Base-by-base conservation (phyloP, 306 rosid species). In the Hippophae tibetana region DNA sequence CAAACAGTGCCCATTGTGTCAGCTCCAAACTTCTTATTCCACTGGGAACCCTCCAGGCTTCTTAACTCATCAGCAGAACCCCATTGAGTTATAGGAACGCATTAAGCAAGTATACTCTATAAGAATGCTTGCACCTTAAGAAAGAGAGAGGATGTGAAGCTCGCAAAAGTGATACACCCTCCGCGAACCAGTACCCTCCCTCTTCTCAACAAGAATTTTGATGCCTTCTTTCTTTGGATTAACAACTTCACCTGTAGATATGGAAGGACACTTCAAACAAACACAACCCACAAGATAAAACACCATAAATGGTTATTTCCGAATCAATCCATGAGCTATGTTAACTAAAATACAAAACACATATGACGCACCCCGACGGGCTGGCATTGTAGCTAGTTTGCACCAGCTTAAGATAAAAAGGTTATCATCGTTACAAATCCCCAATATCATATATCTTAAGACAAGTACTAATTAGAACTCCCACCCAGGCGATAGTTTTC, bases 1-100 rank as follows among this genome's bases (percentile, higher is more conserved):
- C 95, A 92, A 64, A 87, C 96, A 54, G 98, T 73, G 67, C 98
- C 98, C 98, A 92, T 92, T 60, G 54, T 76, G 83, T 82, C 77
- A 66, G 82, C 76, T 64, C 71, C 65, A 66, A 64, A 60, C 63
- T 70, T 73, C 7, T 12, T 49, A 14, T 73, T 42, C 67, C 72
- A 73, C 75, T 58, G 11, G 44, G 75, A 40, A 26, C 53, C 71
- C 63, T 71, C 60, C 50, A 57, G 61, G 67, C 42, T 74, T 69
- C 71, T 77, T 70, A 72, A 63, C 57, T 68, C 61, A 66, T 75
- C 44, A 9, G 60, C 68, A 18, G 31, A 71, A 49, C 47, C 41
- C 68, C 70, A 57, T 63, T 52, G 69, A 52, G 51, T 43, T 49
- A 69, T 65, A 60, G 57, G 63, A 63, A 70, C 47, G 70, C 52